Evolutionary conservation across 345 rosid species (phyloP).

Genomic region (Populus alba): DNA sequence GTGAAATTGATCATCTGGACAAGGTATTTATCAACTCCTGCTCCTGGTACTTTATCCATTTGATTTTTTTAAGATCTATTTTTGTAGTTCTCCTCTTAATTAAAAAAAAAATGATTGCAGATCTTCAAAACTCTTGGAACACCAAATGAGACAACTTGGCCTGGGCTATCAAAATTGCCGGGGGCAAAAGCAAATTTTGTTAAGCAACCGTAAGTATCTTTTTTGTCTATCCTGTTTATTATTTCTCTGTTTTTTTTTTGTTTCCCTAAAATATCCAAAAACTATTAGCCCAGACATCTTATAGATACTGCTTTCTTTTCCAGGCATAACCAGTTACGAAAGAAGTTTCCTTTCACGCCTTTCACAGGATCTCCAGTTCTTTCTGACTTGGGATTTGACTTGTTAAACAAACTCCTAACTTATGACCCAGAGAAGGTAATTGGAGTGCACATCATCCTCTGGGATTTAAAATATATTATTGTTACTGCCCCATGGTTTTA

Average conservation of each 20-base stretch:
- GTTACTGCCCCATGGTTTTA: not conserved
- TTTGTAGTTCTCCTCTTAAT: not conserved
- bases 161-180: slow-evolving; percentile 61
- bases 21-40: slow-evolving; percentile 42
- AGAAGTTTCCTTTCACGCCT: slow-evolving; percentile 73
- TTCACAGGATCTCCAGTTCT: slow-evolving; percentile 71
- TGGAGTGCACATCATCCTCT: not conserved
- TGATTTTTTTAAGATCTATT: not conserved
- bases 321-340: slow-evolving; percentile 73
- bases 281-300: not conserved
- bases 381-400: slow-evolving; percentile 79
- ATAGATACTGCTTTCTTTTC: not conserved
- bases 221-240: not conserved
- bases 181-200: slow-evolving; percentile 69
- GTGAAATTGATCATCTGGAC: slow-evolving; percentile 64
- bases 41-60: not conserved
- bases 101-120: slow-evolving; percentile 27
- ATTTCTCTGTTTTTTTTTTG: not conserved
- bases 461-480: not conserved
- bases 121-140: slow-evolving; percentile 76
- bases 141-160: slow-evolving; percentile 67
- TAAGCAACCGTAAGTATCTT: slow-evolving; percentile 47
- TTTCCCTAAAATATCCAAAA: not conserved
- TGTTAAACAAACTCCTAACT: slow-evolving; percentile 59
- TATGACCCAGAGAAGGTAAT: slow-evolving; percentile 76